A percentile compares a stretch with the other conserved stretches of the same genome.
These are phyloP conservation scores for Pseudopyricularia cyperi DNA, from an alignment of 2,329 filamentous ascomycete genomes.

Conservation along the genomic window DNA sequence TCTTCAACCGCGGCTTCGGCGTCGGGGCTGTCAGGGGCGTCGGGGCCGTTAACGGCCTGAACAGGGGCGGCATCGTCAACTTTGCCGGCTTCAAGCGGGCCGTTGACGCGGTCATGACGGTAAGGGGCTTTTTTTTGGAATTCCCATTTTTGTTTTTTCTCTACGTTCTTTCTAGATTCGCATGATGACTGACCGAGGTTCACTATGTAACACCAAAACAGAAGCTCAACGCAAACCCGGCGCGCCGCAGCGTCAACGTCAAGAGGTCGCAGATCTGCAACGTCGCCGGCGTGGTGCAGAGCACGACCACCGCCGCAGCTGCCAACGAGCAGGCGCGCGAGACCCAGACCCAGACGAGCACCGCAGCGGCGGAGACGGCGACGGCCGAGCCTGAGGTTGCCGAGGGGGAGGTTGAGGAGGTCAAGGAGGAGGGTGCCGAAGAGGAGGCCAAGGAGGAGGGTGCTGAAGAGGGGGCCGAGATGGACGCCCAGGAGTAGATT, in stretches of 20 bases:
- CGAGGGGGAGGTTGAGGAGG: too few species aligned
- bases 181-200: neutral
- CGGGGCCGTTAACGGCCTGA: neutral
- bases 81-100: constrained; percentile 17
- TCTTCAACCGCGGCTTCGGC: constrained; percentile 14
- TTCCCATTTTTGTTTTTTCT: neutral
- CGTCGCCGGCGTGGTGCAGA: neutral
- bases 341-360: neutral
- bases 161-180: neutral
- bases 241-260: constrained; percentile 9
- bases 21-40: constrained; percentile 11
- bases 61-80: neutral
- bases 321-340: neutral
- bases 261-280: constrained; percentile 13
- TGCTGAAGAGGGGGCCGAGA: too few species aligned
- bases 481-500: too few species aligned
- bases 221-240: constrained; percentile 10
- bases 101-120: constrained; percentile 12
- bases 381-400: too few species aligned
- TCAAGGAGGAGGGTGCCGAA: too few species aligned
- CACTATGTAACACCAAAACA: neutral
- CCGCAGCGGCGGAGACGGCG: neutral
- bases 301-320: neutral
- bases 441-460: too few species aligned
- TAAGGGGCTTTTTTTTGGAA: neutral